phyloP scores from a whole-genome alignment of 495 filamentous ascomycete genomes.

The Aspergillus cristatus region DNA sequence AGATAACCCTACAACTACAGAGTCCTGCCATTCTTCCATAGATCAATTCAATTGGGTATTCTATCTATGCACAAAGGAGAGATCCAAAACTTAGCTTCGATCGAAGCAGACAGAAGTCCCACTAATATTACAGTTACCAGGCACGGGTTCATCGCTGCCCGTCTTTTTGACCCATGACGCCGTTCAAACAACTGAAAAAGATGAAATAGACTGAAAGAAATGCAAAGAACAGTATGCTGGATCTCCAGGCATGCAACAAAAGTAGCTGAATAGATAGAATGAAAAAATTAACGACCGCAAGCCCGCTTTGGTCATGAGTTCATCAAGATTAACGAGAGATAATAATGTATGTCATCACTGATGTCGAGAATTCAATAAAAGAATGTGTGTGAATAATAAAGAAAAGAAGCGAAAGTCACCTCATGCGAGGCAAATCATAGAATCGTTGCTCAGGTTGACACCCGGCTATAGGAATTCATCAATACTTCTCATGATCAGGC shows the following conservation, averaged over 20 bases:
- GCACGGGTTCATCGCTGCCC: constrained; percentile 9
- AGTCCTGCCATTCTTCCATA: no score
- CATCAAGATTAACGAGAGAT: constrained; percentile 15
- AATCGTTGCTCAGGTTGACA: constrained; percentile 21
- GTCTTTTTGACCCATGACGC: constrained; percentile 22
- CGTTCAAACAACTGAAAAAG: constrained; percentile 11
- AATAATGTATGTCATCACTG: constrained; percentile 6
- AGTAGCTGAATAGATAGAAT: constrained; percentile 7
- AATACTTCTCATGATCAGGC: constrained; percentile 44
- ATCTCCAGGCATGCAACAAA: constrained; percentile 6
- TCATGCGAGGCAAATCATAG: constrained; percentile 14
- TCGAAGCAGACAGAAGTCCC: not conserved
- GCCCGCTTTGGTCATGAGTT: constrained; percentile 42
- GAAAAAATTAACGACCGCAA: constrained; percentile 28
- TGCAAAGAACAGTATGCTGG: not conserved
- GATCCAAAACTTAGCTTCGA: no score
- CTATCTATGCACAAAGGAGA: no score
- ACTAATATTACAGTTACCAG: constrained; percentile 21
- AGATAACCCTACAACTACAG: no score
- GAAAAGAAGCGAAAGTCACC: constrained; percentile 13
- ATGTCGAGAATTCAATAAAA: no score
- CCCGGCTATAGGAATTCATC: constrained; percentile 39
- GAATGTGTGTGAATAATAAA: not conserved
- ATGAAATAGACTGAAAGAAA: constrained; percentile 1
- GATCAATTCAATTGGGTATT: no score